A percentile compares a stretch with the other conserved stretches of the same genome.
Conservation (phyloP, 2,329 filamentous ascomycete genomes). For the Botrytis elliptica region DNA sequence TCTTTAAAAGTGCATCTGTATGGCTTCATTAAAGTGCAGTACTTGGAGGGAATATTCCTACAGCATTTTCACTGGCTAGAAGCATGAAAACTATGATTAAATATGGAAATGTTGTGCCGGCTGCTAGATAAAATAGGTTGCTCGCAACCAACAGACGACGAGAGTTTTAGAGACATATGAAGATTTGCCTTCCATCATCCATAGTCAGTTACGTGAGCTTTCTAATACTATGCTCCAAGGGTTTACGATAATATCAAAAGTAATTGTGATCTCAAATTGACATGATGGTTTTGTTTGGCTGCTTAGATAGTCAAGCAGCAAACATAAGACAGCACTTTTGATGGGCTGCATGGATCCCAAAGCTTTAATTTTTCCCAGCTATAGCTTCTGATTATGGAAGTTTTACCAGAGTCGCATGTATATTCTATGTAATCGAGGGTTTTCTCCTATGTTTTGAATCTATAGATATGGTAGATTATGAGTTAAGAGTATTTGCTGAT, state of each 20-base stretch:
- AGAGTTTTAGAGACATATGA: neutral
- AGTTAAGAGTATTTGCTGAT: neutral
- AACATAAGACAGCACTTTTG: neutral
- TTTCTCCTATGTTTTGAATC: neutral
- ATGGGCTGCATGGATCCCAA: neutral
- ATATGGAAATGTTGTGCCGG: rapidly evolving
- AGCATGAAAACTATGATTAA: neutral
- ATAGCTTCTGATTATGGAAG: neutral
- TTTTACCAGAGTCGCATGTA: neutral
- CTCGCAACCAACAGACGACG: neutral
- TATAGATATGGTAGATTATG: neutral
- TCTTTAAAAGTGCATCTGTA: neutral
- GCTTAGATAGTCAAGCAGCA: neutral
- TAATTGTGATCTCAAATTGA: neutral
- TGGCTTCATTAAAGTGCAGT: neutral
- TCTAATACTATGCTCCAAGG: neutral
- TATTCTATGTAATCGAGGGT: neutral
- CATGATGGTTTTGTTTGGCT: neutral
- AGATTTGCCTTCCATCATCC: too few species aligned
- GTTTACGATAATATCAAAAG: neutral
- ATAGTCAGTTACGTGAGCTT: neutral
- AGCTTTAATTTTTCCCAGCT: too few species aligned
- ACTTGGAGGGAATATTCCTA: neutral
- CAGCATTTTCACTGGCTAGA: neutral
- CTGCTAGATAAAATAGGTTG: neutral